Evolutionary conservation across 148 eudicot species (phyloP), one percentile per base, ranked within the genome.

Genomic region (Rhododendron kiyosumense): DNA sequence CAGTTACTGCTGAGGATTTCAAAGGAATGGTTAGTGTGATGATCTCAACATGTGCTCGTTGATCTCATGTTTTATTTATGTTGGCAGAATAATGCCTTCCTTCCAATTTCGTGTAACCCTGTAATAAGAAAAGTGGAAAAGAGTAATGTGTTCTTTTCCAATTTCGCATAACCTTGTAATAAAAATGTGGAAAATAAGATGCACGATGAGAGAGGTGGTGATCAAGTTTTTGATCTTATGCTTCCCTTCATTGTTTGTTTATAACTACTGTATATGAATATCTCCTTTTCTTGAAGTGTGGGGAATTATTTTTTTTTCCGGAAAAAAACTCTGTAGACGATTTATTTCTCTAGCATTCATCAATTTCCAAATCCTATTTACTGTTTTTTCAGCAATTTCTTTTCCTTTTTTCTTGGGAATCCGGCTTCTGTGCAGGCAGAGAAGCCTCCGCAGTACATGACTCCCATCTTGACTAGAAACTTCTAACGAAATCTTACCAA

Each of bases 11-110:
- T 26, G 82, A 49, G 38, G 52, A 80, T 49, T 51, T 51, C 82
- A 1, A 78, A 78, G 49, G 13, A 10, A 14, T 34, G 45, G 1
- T 84, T 77, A 20, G 46, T 51, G 17, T 24, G 54, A 4, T 26
- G 86, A 79, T 85, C 86, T 85, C 86, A 85, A 78, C 86, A 46
- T 0, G 48, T 26, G 49, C 82, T 14, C 76, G 76, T 85, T 85
- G 86, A 85, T 85, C 86, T 24, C 30, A 18, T 36, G 5, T 61
- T 17, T 20, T 18, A 7, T 61, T 75, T 7, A 43, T 43, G 73
- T 65, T n/a, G 49, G 48, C 63, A 45, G 12, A 28, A 65, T 85
- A 30, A 85, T 79, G 69, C 48, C 24, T 22, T 13, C 2, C 0
- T 34, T 22, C 28, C 71, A 32, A 46, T 34, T 6, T 43, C 38